phyloP scores from a whole-genome alignment of 176 grass and related monocot species.

The Triticum aestivum region IWGSC_CS_RefSeq_v2.1 NC_057802.1:157573858-157574357 shows the following conservation, averaged over 20 bases:
- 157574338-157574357: not conserved
- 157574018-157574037: not conserved
- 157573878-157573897: slow-evolving; percentile 50
- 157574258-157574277: slow-evolving; percentile 7
- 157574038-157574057: not conserved
- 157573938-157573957: not conserved
- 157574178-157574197: slow-evolving; percentile 8
- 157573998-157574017: not conserved
- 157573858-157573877: slow-evolving; percentile 55
- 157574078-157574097: not conserved
- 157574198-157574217: slow-evolving; percentile 39
- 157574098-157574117: slow-evolving; percentile 34
- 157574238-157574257: not conserved
- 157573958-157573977: not conserved
- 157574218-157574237: slow-evolving; percentile 19
- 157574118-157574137: slow-evolving; percentile 47
- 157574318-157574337: not conserved
- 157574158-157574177: not conserved
- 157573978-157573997: not conserved
- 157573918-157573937: not conserved
- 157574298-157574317: not conserved
- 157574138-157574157: not conserved
- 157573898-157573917: not conserved
- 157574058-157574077: slow-evolving; percentile 3
- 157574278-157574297: not conserved